A percentile compares a stretch with the other conserved stretches of the same genome.
Evolutionary conservation across 2,329 filamentous ascomycete species (phyloP).

Genomic region (Phialophora chinensis): DNA sequence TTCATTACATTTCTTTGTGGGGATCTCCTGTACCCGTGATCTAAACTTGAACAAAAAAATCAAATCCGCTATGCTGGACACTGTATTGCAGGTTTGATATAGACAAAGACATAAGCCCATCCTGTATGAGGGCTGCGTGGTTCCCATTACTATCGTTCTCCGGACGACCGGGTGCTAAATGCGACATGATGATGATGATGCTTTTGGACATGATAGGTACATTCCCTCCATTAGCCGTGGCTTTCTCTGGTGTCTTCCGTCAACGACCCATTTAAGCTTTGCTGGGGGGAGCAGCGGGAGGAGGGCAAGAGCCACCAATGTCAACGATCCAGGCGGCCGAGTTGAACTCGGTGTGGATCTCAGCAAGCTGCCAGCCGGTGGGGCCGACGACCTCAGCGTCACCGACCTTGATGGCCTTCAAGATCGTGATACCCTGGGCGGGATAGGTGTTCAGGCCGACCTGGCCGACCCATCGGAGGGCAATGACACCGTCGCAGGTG

Average conservation of each 20-base stretch:
- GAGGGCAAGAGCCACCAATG: conserved; percentile 34
- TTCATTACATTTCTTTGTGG: conserved; percentile 17
- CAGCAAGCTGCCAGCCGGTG: conserved; percentile 43
- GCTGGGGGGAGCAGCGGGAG: conserved; percentile 18
- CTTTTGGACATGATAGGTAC: conserved; percentile 8
- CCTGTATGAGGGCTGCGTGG: background rate
- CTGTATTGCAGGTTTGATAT: background rate
- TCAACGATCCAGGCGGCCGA: conserved; percentile 35
- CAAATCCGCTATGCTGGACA: background rate
- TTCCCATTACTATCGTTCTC: conserved; percentile 12
- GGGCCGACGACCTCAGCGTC: conserved; percentile 27
- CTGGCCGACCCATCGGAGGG: conserved; percentile 44
- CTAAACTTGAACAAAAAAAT: background rate
- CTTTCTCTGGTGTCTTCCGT: background rate
- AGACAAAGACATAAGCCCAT: conserved; percentile 2
- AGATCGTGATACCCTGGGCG: conserved; percentile 45
- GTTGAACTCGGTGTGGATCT: conserved; percentile 47
- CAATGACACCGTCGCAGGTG: conserved; percentile 43
- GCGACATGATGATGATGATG: conserved; percentile 8
- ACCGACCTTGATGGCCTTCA: conserved; percentile 36
- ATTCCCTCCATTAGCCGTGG: background rate
- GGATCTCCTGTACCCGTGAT: conserved; percentile 9
- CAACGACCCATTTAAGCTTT: background rate
- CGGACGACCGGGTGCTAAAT: conserved; percentile 9
- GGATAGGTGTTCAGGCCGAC: conserved; percentile 29